Percentiles rank a stretch among this genome's conserved stretches.
These are phyloP conservation scores for Eucalyptus cloeziana DNA, from an alignment of 345 rosid species.

Conservation along the genomic window DNA sequence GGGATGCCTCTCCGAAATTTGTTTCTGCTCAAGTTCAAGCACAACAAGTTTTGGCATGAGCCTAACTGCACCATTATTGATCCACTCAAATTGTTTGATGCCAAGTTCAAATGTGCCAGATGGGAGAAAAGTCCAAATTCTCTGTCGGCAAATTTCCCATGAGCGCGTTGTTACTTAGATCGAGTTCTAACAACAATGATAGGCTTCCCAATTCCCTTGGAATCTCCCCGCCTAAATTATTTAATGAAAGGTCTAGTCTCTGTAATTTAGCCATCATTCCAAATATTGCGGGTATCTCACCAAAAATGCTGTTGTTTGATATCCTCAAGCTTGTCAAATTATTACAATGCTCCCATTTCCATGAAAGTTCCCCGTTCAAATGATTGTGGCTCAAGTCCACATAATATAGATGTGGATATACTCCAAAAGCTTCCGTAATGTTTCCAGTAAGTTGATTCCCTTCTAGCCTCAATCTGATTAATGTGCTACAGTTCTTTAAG, in stretches of 20 bases:
- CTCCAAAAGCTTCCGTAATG: neutral
- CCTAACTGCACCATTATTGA: accelerated
- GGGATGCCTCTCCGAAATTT: neutral
- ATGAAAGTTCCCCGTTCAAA: accelerated
- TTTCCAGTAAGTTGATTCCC: neutral
- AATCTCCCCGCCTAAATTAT: neutral
- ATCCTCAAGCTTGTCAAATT: neutral
- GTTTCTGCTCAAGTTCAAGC: neutral
- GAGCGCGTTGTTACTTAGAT: neutral
- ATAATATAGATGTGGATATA: neutral
- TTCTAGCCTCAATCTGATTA: neutral
- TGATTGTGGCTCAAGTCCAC: neutral
- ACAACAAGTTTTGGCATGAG: neutral
- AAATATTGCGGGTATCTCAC: neutral
- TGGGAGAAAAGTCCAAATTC: neutral
- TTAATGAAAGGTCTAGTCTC: neutral
- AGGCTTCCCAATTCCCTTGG: neutral
- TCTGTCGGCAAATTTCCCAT: accelerated
- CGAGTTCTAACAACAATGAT: neutral
- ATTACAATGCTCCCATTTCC: neutral
- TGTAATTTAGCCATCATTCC: neutral
- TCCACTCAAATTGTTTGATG: neutral
- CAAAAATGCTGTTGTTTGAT: neutral
- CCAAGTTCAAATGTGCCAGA: accelerated
- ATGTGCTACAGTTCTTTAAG: neutral